A percentile compares a stretch with the other conserved stretches of the same genome.
Conservation (phyloP, 805 yeast species). For the Phaffomyces opuntiae region DNA sequence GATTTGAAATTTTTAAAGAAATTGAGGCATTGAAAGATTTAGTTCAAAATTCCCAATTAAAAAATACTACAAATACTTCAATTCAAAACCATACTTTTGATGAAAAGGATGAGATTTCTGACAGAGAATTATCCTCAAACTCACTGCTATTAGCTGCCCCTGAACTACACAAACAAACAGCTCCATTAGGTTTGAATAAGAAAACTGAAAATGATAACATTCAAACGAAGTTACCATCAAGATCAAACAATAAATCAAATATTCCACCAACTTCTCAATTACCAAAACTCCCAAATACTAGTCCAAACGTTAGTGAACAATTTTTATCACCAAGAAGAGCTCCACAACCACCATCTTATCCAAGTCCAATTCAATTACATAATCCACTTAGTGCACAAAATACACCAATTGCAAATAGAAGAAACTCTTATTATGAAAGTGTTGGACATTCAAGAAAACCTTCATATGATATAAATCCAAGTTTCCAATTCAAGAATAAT, state of each 20-base stretch:
- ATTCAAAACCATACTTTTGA: constrained; percentile 6
- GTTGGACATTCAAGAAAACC: constrained; percentile 22
- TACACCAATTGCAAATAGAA: constrained; percentile 14
- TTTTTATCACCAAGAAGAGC: constrained; percentile 69
- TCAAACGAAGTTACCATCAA: neutral
- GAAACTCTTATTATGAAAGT: constrained; percentile 22
- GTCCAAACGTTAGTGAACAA: constrained; percentile 18
- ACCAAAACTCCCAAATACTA: constrained; percentile 14
- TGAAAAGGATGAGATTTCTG: constrained; percentile 7
- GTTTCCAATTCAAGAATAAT: constrained; percentile 3
- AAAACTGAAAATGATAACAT: neutral
- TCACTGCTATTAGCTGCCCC: constrained; percentile 9
- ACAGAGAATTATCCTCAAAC: constrained; percentile 3
- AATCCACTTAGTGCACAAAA: constrained; percentile 8
- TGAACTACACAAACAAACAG: constrained; percentile 9
- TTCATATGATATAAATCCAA: constrained; percentile 17
- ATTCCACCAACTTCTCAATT: constrained; percentile 17
- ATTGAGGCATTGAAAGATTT: constrained; percentile 55
- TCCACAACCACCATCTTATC: constrained; percentile 56
- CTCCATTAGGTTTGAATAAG: constrained; percentile 23
- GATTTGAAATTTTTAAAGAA: constrained; percentile 87
- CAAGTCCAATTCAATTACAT: constrained; percentile 29
- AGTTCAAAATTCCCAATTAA: neutral
- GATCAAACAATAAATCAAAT: constrained; percentile 3
- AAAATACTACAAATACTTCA: neutral